These are phyloP conservation scores for Coemansia javaensis DNA, from an alignment of 192 early-diverging fungal species.

Conservation along the genomic window DNA sequence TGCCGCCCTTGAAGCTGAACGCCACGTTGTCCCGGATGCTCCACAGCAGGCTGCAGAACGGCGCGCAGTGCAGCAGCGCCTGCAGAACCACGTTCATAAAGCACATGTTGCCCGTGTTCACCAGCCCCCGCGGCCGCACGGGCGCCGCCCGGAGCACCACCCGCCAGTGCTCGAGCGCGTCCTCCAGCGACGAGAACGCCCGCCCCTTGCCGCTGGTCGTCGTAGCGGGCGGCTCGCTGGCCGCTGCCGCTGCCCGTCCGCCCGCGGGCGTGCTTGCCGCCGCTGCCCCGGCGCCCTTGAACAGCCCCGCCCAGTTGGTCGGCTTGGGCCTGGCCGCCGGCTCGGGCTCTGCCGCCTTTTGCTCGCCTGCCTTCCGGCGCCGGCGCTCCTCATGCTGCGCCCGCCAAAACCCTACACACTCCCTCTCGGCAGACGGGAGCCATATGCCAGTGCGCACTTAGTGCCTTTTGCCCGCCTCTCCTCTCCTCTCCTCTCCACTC, in stretches of 20 bases:
- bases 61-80: conserved; percentile 85
- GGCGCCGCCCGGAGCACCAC: conserved; percentile 29
- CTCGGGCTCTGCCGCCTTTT: background rate
- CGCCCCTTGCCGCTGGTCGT: too few species aligned
- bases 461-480: too few species aligned
- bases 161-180: conserved; percentile 24
- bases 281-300: conserved; percentile 7
- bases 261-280: background rate
- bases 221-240: too few species aligned
- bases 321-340: conserved; percentile 21
- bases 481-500: too few species aligned
- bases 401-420: conserved; percentile 22
- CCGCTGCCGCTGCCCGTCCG: background rate
- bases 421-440: too few species aligned
- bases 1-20: conserved; percentile 69
- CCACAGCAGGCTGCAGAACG: conserved; percentile 84
- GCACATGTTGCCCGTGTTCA: conserved; percentile 97
- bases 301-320: conserved; percentile 34
- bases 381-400: conserved; percentile 21
- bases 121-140: conserved; percentile 82
- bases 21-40: conserved; percentile 59
- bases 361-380: conserved; percentile 9
- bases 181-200: conserved; percentile 28
- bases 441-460: too few species aligned
- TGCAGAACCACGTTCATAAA: conserved; percentile 98